Base-by-base conservation (phyloP, 768 basidiomycete genomes). In the Tylopilus balloui region DNA sequence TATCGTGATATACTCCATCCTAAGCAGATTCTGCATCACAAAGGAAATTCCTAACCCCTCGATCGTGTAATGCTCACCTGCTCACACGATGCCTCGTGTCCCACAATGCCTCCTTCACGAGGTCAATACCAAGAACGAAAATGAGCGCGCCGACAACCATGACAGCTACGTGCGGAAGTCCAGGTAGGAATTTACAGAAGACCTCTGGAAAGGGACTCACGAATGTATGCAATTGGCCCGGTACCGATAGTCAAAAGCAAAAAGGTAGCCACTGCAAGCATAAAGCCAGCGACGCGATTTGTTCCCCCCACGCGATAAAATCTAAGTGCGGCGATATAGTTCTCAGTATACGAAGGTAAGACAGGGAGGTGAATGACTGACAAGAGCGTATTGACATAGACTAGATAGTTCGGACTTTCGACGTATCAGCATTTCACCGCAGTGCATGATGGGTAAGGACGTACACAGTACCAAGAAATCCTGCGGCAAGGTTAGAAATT, bases 61-160 rank as follows among this genome's bases (percentile, higher is more conserved):
- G 31, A 40, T 13, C 11, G 39, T n/a, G 21, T 7, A 15, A 20
- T 39, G 71, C 78, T 52, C 66, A 88, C 77, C 77, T 73, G 75
- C 83, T 92, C 19, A 91, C 91, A 14, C 93, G 83, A 68, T 89
- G 79, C 39, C 91, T 73, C 10, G 94, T 94, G 69, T 99, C 95
- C 94, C 94, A 98, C 9, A 97, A 65, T 0, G 96, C 94, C 67
- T 97, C 95, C 60, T 94, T 95, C 34, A 92, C 81, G 32, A 99
- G 81, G 56, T 98, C 95, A 43, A 97, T 79, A 0, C 94, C 96
- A 28, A 98, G 77, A 9, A 96, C 92, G 56, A 92, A 94, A 53
- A 98, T 97, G 47, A 99, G 74, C 2, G 92, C 84, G 1, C 86
- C 84, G 13, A 97, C 92, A 5, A 95, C 84, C 80, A 91, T 84